These are phyloP conservation scores for Pichia sp. DNA, from an alignment of 1,139 yeast genomes.

Conservation along the genomic window DNA sequence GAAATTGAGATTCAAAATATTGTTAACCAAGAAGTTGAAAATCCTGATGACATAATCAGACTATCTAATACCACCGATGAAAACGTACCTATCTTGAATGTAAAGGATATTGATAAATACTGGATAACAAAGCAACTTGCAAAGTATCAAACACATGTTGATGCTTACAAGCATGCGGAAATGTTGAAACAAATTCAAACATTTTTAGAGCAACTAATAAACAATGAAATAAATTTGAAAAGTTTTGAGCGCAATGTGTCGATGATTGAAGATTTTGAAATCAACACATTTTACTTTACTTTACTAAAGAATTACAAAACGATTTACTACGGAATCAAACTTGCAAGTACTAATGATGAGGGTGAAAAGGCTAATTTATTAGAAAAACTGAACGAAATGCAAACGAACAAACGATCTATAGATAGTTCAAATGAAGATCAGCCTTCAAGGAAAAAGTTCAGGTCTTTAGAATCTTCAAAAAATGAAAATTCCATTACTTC, in stretches of 20 bases:
- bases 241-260: slow-evolving; percentile 46
- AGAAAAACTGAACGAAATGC: slow-evolving; percentile 1
- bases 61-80: slow-evolving; percentile 9
- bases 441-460: not conserved
- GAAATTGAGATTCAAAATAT: not conserved
- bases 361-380: slow-evolving; percentile 13
- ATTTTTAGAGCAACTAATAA: slow-evolving; percentile 29
- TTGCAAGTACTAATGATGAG: slow-evolving; percentile 17
- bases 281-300: slow-evolving; percentile 41
- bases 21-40: slow-evolving; percentile 10
- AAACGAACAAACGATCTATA: slow-evolving; percentile 3
- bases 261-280: slow-evolving; percentile 44
- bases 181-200: slow-evolving; percentile 24
- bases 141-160: slow-evolving; percentile 28
- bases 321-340: slow-evolving; percentile 25
- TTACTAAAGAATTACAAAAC: slow-evolving; percentile 38
- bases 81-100: slow-evolving; percentile 8
- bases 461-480: slow-evolving; percentile 1
- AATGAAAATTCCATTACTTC: slow-evolving; percentile 2
- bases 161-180: slow-evolving; percentile 29
- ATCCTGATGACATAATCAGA: slow-evolving; percentile 17
- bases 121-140: slow-evolving; percentile 44
- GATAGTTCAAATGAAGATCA: slow-evolving; percentile 8
- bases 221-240: slow-evolving; percentile 32
- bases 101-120: slow-evolving; percentile 37